Conservation (phyloP, 352 stramenopile genomes). For the Phytophthora quininea region DNA sequence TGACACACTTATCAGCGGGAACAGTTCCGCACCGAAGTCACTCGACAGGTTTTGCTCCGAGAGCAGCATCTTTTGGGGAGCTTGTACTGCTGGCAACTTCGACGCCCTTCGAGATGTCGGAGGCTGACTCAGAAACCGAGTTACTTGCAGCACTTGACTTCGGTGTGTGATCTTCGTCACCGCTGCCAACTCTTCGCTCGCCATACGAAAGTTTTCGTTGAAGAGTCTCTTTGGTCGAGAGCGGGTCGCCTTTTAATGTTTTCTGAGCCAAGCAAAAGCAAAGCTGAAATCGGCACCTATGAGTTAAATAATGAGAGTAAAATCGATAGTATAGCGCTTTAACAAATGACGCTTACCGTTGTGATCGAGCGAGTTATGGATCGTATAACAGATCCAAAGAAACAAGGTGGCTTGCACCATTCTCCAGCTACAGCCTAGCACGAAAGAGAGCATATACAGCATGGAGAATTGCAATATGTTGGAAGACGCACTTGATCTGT, state of each 20-base stretch:
- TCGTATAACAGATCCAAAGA: constrained; percentile 41
- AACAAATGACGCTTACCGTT: constrained; percentile 18
- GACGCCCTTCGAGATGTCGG: constrained; percentile 8
- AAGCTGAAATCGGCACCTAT: constrained; percentile 29
- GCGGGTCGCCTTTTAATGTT: neutral
- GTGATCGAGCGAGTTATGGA: constrained; percentile 37
- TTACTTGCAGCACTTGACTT: constrained; percentile 19
- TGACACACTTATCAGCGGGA: constrained; percentile 20
- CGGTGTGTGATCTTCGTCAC: constrained; percentile 8
- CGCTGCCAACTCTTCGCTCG: neutral
- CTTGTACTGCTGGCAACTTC: constrained; percentile 1
- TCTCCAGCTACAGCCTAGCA: constrained; percentile 34
- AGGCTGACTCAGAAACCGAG: constrained; percentile 15
- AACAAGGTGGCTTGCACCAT: constrained; percentile 45
- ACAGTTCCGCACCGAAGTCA: constrained; percentile 25
- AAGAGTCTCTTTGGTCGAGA: constrained; percentile 10
- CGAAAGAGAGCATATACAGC: constrained; percentile 32
- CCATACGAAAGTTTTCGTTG: constrained; percentile 8
- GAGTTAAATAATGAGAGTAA: neutral
- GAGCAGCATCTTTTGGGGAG: constrained; percentile 30
- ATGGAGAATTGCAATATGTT: constrained; percentile 18
- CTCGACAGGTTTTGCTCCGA: constrained; percentile 23
- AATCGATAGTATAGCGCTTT: neutral
- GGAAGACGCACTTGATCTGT: neutral
- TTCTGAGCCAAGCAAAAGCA: constrained; percentile 14